Conservation (phyloP, 1,139 yeast species). For the Schwanniomyces etchellsii region DNA sequence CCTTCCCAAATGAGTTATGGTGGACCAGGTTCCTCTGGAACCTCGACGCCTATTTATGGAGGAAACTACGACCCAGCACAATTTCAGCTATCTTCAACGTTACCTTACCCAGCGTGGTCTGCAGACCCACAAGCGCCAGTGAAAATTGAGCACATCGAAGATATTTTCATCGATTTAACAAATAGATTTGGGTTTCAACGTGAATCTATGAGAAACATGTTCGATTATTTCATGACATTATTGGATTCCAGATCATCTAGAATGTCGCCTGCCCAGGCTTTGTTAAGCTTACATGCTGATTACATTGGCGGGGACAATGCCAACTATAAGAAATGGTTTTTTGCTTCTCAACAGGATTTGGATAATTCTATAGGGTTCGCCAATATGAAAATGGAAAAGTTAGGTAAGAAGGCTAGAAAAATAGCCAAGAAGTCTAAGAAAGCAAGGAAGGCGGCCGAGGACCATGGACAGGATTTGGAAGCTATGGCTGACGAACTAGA, state of each 20-base stretch:
- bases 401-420: slow-evolving; percentile 48
- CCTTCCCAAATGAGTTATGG: slow-evolving; percentile 83
- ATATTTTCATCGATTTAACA: slow-evolving; percentile 82
- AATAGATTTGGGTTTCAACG: slow-evolving; percentile 96
- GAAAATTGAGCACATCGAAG: slow-evolving; percentile 82
- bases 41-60: slow-evolving; percentile 94
- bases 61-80: slow-evolving; percentile 60
- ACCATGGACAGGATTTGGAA: slow-evolving; percentile 42
- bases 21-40: slow-evolving; percentile 84
- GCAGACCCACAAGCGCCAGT: slow-evolving; percentile 83
- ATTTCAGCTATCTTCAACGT: slow-evolving; percentile 53
- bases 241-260: slow-evolving; percentile 94
- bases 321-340: slow-evolving; percentile 41
- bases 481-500: slow-evolving; percentile 73
- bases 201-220: slow-evolving; percentile 96
- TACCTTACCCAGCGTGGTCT: slow-evolving; percentile 95
- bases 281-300: slow-evolving; percentile 89
- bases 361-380: slow-evolving; percentile 40
- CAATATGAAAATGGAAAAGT: slow-evolving; percentile 70
- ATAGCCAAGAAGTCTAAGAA: slow-evolving; percentile 57
- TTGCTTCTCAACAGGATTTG: slow-evolving; percentile 38
- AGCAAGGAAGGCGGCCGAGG: slow-evolving; percentile 53
- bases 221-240: slow-evolving; percentile 89
- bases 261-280: slow-evolving; percentile 94
- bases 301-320: slow-evolving; percentile 56